These are phyloP conservation scores for Scolecobasidium constrictum DNA, from an alignment of 2,329 filamentous ascomycete genomes.

Conservation along the genomic window DNA sequence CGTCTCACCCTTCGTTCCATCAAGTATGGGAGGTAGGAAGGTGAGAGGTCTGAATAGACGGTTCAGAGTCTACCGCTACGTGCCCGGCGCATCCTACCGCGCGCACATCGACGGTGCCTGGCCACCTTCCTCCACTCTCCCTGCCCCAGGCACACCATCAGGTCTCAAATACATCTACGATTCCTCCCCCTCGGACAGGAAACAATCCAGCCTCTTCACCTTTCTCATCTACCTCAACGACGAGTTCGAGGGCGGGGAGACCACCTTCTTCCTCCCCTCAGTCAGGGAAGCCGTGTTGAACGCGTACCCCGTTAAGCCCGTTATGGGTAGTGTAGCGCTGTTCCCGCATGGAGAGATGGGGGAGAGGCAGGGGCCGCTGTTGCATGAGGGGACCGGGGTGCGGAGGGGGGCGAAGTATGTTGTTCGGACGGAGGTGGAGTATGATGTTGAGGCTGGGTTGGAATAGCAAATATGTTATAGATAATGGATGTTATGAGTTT, in stretches of 20 bases:
- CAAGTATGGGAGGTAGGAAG: conserved; percentile 41
- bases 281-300: conserved; percentile 55
- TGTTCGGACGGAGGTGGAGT: conserved; percentile 60
- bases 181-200: conserved; percentile 45
- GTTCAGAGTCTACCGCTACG: conserved; percentile 62
- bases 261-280: conserved; percentile 58
- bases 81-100: conserved; percentile 61
- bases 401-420: conserved; percentile 57
- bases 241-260: conserved; percentile 61
- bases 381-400: conserved; percentile 63
- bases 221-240: conserved; percentile 62
- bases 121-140: conserved; percentile 56
- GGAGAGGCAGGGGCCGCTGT: conserved; percentile 52
- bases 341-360: conserved; percentile 64
- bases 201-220: conserved; percentile 58
- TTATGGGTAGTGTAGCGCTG: conserved; percentile 57
- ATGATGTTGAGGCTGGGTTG: conserved; percentile 40
- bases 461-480: too few relatives aligned
- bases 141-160: conserved; percentile 38
- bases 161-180: conserved; percentile 61
- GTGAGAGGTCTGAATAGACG: conserved; percentile 56
- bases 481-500: too few relatives aligned
- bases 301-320: conserved; percentile 56
- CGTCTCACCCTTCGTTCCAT: conserved; percentile 47
- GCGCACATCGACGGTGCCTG: conserved; percentile 63